These are phyloP conservation scores for Cyclostephanos tholiformis DNA, from an alignment of 108 stramenopile species.

Conservation along the genomic window DNA sequence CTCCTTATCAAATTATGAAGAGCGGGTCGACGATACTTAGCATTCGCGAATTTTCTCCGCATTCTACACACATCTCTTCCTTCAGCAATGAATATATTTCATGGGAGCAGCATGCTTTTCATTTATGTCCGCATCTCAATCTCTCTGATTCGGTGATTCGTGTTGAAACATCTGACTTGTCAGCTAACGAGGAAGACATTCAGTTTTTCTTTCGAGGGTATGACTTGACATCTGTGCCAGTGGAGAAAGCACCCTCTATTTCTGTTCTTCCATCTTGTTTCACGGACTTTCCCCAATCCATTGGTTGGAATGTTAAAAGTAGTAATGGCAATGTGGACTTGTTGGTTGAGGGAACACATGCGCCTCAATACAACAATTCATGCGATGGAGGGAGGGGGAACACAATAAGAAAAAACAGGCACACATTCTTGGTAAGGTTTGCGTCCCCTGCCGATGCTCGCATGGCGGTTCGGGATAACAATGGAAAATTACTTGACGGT, in stretches of 20 bases:
- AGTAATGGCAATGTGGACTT: constrained; percentile 9
- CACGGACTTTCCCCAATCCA: constrained; percentile 3
- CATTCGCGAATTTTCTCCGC: constrained; percentile 33
- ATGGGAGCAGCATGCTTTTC: constrained; percentile 42
- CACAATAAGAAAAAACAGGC: not conserved
- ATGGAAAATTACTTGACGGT: constrained; percentile 75
- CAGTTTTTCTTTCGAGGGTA: constrained; percentile 45
- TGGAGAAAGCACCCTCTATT: not conserved
- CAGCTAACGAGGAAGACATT: constrained; percentile 26
- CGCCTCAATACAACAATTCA: not conserved
- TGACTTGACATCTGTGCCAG: constrained; percentile 27
- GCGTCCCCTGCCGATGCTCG: constrained; percentile 45
- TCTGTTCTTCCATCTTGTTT: constrained; percentile 6
- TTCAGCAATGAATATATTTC: not conserved
- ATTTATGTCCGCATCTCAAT: constrained; percentile 33
- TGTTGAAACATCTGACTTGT: constrained; percentile 34
- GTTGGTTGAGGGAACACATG: constrained; percentile 11
- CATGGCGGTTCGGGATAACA: constrained; percentile 52
- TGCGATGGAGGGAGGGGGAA: not conserved
- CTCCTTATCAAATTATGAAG: constrained; percentile 20
- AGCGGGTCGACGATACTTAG: constrained; percentile 27
- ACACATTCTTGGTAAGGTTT: constrained; percentile 46
- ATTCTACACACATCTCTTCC: not conserved
- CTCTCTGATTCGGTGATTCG: constrained; percentile 50
- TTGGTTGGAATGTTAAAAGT: constrained; percentile 36